Evolutionary conservation across 2,329 filamentous ascomycete genomes (phyloP).

Genomic region (Epichloe hybrida): DNA sequence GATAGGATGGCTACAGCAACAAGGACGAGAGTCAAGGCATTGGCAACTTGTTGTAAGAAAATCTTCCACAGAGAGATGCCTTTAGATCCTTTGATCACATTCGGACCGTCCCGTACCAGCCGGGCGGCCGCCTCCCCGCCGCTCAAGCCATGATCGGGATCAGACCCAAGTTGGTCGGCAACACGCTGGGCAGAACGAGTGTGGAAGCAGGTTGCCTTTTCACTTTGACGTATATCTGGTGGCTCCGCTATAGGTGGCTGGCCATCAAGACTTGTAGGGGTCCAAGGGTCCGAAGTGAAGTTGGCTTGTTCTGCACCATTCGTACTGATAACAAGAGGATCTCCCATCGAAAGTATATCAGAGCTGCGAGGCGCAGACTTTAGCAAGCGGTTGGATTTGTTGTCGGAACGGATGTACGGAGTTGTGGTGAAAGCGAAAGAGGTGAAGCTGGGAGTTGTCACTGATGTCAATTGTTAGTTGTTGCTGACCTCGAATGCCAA

Average conservation of each 20-base stretch:
- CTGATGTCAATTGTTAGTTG: not conserved
- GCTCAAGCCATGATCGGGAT: slow-evolving; percentile 46
- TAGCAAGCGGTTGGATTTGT: slow-evolving; percentile 2
- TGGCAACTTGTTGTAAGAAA: slow-evolving; percentile 64
- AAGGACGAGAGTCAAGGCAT: slow-evolving; percentile 62
- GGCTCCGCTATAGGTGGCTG: slow-evolving; percentile 27
- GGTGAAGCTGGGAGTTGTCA: not conserved
- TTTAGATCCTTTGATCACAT: slow-evolving; percentile 58
- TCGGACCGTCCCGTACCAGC: slow-evolving; percentile 52
- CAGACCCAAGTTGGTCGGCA: slow-evolving; percentile 26
- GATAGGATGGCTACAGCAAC: slow-evolving; percentile 60
- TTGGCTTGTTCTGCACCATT: slow-evolving; percentile 29
- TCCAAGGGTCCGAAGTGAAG: slow-evolving; percentile 24
- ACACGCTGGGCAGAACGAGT: slow-evolving; percentile 22
- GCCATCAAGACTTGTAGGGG: slow-evolving; percentile 22
- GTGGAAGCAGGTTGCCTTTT: slow-evolving; percentile 22
- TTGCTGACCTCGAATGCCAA: not conserved
- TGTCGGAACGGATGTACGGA: slow-evolving; percentile 2
- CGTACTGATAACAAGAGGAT: slow-evolving; percentile 23
- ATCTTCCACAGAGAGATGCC: slow-evolving; percentile 62
- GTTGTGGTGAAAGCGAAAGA: not conserved
- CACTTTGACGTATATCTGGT: slow-evolving; percentile 16
- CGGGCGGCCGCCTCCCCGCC: slow-evolving; percentile 49
- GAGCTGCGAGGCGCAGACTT: slow-evolving; percentile 5
- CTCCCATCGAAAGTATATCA: slow-evolving; percentile 28